Conservation (phyloP, 2,329 filamentous ascomycete species). For the Cladosporium sp. region DNA sequence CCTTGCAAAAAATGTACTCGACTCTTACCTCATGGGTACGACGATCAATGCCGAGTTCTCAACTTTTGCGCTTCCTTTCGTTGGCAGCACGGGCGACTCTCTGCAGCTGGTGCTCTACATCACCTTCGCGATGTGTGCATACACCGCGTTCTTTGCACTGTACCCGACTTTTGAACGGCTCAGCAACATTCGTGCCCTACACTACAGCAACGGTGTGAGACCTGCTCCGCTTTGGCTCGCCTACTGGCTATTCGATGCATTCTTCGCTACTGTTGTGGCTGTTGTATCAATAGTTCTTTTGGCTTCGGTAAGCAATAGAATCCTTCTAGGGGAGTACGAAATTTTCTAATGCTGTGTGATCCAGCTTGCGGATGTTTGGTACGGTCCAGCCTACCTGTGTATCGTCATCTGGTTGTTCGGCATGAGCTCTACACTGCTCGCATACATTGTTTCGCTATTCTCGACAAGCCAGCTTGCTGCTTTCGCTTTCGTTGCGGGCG, state of each 20-base stretch:
- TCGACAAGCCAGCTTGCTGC: conserved; percentile 70
- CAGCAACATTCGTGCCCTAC: conserved; percentile 68
- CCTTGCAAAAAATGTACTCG: conserved; percentile 80
- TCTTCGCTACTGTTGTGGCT: conserved; percentile 59
- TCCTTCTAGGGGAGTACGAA: background rate
- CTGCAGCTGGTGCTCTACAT: conserved; percentile 77
- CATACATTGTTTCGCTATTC: conserved; percentile 74
- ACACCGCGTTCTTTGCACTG: conserved; percentile 78
- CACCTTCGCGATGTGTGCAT: conserved; percentile 65
- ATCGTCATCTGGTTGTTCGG: conserved; percentile 73
- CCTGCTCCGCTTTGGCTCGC: conserved; percentile 75
- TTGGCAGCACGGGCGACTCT: conserved; percentile 59
- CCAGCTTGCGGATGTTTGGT: conserved; percentile 54
- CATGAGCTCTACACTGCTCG: conserved; percentile 65
- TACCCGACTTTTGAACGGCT: conserved; percentile 77
- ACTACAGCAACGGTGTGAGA: conserved; percentile 83
- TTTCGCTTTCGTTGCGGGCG: conserved; percentile 74
- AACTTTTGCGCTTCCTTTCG: conserved; percentile 66
- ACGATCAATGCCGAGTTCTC: conserved; percentile 64
- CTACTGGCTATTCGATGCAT: conserved; percentile 71
- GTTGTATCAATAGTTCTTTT: conserved; percentile 62
- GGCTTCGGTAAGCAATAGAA: conserved; percentile 41
- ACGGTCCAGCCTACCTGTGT: conserved; percentile 69
- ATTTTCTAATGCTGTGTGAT: conserved; percentile 4
- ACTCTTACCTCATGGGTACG: conserved; percentile 65